phyloP scores from a whole-genome alignment of 1,284 basidiomycete genomes.

The Puccinia horiana region DNA sequence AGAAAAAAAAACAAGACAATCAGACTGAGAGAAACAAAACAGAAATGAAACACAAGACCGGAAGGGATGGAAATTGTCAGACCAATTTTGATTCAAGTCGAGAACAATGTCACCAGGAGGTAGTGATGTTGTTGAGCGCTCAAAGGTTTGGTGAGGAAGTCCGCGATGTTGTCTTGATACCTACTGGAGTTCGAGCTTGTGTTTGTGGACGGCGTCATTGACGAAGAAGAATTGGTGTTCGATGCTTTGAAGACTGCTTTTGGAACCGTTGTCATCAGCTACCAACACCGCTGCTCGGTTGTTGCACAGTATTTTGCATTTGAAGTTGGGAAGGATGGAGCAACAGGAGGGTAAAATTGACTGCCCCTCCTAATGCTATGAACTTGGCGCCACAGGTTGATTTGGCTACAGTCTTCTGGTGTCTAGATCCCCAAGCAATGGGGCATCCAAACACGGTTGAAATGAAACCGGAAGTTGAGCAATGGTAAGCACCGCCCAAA shows the following conservation, averaged over 20 bases:
- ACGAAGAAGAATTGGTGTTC: too few species aligned
- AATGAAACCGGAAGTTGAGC: too few species aligned
- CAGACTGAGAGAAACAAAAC: too few species aligned
- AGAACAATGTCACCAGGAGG: too few species aligned
- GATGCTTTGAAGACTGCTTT: neutral
- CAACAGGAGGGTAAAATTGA: neutral
- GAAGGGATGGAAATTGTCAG: too few species aligned
- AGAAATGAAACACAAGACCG: too few species aligned
- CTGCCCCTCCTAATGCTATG: neutral
- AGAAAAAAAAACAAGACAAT: too few species aligned
- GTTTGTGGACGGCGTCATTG: neutral
- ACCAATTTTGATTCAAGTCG: too few species aligned
- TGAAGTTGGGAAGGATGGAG: neutral
- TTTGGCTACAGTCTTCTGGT: neutral
- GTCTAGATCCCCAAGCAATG: constrained; percentile 5
- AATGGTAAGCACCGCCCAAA: neutral
- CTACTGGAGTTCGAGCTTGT: neutral
- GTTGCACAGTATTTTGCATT: neutral
- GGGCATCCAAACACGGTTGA: neutral
- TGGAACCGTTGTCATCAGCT: neutral
- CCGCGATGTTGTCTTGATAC: neutral
- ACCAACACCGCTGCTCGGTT: constrained; percentile 13
- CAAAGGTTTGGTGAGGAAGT: constrained; percentile 16
- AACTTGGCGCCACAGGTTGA: too few species aligned
- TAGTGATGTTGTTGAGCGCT: neutral